Evolutionary conservation across 768 basidiomycete species (phyloP), one percentile per base, ranked within the genome.

Genomic region (Tephrocybe rancida): DNA sequence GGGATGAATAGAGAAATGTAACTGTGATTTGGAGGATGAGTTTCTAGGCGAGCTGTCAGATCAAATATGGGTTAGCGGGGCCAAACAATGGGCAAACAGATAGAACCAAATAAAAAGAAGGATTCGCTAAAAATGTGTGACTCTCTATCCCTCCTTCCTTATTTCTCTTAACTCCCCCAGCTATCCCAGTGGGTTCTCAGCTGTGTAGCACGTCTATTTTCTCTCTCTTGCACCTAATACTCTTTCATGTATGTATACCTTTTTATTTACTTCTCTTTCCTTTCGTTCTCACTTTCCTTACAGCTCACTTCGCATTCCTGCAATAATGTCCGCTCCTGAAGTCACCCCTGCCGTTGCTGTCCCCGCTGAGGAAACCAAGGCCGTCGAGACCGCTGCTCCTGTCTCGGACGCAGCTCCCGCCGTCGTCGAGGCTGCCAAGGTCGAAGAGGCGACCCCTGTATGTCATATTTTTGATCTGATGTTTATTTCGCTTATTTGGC

Each of bases 251-350:
- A 61, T 60, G 75, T 75, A 32, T 21, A 38, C 58, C 49, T 51
- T 55, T 42, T 48, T 62, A 50, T 39, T 32, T 10, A 41, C 32
- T 56, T 57, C 44, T 50, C 49, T 54, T n/a, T 6, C 9, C 55
- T 50, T 51, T 50, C 41, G 44, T 46, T 57, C 47, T 32, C 30
- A 50, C n/a, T 55, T 54, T 50, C 52, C 55, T 57, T 54, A 35
- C 68, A 85, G 82, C 82, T 81, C 80, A 78, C 75, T 78, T 76
- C 73, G 69, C 73, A 69, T 73, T 75, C 73, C 68, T 76, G 73
- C 75, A 74, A 84, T 91, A 90, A 92, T 94, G 90, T 92, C 91
- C 80, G 82, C 87, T 72, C 70, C 86, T 65, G 88, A 86, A 72
- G 71, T 74, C 67, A 64, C 76, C 67, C 68, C 70, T 65, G 64